Percentiles rank a stretch among this genome's conserved stretches.
Evolutionary conservation across 371 early-diverging fungal species (phyloP).

Genomic region (Catenaria anguillulae): DNA sequence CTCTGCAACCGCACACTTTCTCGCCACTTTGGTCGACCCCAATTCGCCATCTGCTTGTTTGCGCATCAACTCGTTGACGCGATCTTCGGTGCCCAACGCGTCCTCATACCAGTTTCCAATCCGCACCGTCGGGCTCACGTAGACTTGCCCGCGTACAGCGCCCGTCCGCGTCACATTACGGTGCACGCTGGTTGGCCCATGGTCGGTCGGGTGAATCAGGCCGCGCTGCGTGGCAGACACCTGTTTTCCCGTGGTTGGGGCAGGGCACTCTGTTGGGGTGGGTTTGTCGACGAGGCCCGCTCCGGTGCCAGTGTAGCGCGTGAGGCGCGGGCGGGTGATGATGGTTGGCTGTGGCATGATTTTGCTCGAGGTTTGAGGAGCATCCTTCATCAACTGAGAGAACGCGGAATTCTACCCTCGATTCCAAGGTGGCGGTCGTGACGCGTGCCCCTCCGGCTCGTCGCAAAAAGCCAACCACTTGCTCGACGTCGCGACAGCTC

Average conservation of each 20-base stretch:
- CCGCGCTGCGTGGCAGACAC: neutral
- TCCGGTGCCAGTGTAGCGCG: neutral
- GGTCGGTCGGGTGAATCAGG: neutral
- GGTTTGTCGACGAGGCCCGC: neutral
- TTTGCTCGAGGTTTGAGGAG: no score
- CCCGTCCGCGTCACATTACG: neutral
- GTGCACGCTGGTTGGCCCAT: neutral
- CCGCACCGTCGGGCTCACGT: neutral
- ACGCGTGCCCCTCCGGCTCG: no score
- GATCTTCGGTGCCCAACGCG: neutral
- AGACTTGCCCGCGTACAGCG: neutral
- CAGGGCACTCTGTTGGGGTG: neutral
- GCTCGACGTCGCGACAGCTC: no score
- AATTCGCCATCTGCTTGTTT: neutral
- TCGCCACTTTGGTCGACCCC: neutral
- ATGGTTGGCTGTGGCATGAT: no score
- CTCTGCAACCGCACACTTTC: neutral
- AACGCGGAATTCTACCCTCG: no score
- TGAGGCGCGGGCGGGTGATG: neutral
- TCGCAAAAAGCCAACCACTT: no score
- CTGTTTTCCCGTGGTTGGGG: neutral
- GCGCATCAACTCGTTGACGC: neutral
- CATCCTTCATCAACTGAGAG: no score
- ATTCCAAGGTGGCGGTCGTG: no score
- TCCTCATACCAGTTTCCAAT: neutral